phyloP scores from a whole-genome alignment of 176 grass and related monocot species.

The Juncus inflexus region DNA sequence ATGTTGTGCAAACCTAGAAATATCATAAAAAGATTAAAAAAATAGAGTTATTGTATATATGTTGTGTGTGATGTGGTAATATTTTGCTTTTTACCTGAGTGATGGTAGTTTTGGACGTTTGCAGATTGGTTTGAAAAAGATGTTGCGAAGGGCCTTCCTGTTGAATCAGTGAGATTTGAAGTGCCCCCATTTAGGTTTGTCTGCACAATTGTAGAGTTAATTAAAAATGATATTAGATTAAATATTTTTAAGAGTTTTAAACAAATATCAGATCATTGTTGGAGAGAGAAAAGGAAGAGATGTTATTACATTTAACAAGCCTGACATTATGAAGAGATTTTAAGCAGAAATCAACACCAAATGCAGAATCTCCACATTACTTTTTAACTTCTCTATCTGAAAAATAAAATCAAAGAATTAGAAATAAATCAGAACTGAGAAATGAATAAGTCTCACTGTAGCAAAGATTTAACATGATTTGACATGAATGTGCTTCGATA shows the following conservation, averaged over 20 bases:
- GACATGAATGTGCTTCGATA: conserved; percentile 7
- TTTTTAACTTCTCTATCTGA: conserved; percentile 35
- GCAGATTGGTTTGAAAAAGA: conserved; percentile 82
- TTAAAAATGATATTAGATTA: conserved; percentile 5
- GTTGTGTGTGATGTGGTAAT: not conserved
- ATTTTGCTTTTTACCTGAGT: conserved; percentile 53
- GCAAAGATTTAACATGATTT: not conserved
- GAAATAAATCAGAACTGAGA: not conserved
- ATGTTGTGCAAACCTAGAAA: conserved; percentile 73
- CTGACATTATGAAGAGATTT: conserved; percentile 50
- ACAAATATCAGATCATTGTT: not conserved
- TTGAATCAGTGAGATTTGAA: conserved; percentile 81
- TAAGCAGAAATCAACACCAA: conserved; percentile 35
- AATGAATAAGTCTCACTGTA: too few species aligned
- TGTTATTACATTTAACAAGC: conserved; percentile 59
- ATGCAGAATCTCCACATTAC: conserved; percentile 41
- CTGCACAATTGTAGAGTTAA: conserved; percentile 32
- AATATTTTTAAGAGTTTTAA: conserved; percentile 4
- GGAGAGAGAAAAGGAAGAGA: conserved; percentile 29
- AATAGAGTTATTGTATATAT: not conserved
- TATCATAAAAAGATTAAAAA: conserved; percentile 26
- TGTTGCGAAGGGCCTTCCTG: conserved; percentile 58
- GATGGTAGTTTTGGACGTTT: conserved; percentile 72
- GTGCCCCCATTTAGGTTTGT: conserved; percentile 63
- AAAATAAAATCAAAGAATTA: conserved; percentile 20